Evolutionary conservation across 805 yeast genomes (phyloP).

Genomic region (Ogataea henricii): DNA sequence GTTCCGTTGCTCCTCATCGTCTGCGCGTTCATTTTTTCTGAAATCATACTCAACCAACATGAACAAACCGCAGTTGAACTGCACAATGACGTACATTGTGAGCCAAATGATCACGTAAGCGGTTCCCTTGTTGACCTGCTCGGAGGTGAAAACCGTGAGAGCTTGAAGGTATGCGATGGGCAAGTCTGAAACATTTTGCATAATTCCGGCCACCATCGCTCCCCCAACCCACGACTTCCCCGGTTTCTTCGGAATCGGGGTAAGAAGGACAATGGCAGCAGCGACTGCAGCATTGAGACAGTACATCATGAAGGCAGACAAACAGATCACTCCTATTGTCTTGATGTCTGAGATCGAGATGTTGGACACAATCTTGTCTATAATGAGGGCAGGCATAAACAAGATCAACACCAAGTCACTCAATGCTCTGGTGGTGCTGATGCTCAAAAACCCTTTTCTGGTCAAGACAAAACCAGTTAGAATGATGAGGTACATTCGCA

Average conservation of each 20-base stretch:
- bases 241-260: constrained; percentile 52
- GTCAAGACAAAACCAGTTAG: constrained; percentile 67
- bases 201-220: constrained; percentile 64
- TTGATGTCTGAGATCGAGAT: constrained; percentile 66
- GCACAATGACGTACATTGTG: constrained; percentile 52
- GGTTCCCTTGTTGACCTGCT: constrained; percentile 37
- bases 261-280: constrained; percentile 29
- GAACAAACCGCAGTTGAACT: constrained; percentile 55
- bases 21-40: constrained; percentile 30
- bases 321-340: constrained; percentile 63
- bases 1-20: constrained; percentile 5
- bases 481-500: constrained; percentile 72
- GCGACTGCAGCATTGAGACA: constrained; percentile 52
- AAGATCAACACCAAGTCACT: constrained; percentile 64
- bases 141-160: constrained; percentile 44
- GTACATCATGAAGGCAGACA: constrained; percentile 53
- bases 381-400: constrained; percentile 66
- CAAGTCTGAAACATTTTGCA: constrained; percentile 74
- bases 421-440: constrained; percentile 61
- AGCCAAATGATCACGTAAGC: constrained; percentile 61
- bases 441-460: constrained; percentile 56
- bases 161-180: constrained; percentile 79
- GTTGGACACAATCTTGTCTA: constrained; percentile 62
- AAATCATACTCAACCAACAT: constrained; percentile 54
- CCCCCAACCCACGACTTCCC: constrained; percentile 67